phyloP scores from a whole-genome alignment of 345 rosid genomes.

The Rubroshorea leprosula region DNA sequence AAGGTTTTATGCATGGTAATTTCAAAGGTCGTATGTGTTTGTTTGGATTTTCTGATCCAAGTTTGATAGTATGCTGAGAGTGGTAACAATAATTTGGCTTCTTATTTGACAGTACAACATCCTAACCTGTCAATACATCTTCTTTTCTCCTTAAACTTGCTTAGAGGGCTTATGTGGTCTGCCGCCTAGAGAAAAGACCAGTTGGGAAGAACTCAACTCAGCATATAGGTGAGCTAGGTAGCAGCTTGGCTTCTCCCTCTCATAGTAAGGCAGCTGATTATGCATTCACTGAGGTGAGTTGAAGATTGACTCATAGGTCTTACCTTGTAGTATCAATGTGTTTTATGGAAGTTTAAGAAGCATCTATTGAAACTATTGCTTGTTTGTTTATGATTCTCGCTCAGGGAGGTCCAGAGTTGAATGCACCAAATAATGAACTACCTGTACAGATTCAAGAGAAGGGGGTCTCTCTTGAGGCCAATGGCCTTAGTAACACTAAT shows the following conservation, averaged over 20 bases:
- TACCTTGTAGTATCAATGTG: not conserved
- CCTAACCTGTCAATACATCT: not conserved
- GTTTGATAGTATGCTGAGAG: too few relatives aligned
- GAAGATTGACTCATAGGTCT: not conserved
- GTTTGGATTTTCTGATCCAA: not conserved
- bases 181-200: slow-evolving; percentile 2
- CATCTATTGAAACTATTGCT: not conserved
- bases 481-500: too few relatives aligned
- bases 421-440: too few relatives aligned
- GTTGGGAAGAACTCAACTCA: not conserved
- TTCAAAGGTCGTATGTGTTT: too few relatives aligned
- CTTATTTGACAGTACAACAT: not conserved
- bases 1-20: too few relatives aligned
- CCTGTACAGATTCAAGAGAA: too few relatives aligned
- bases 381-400: too few relatives aligned
- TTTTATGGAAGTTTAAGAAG: not conserved
- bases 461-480: too few relatives aligned
- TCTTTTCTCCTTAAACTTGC: slow-evolving; percentile 2
- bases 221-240: not conserved
- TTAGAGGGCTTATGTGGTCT: slow-evolving; percentile 9
- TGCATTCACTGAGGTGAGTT: not conserved
- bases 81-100: too few relatives aligned
- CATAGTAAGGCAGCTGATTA: not conserved
- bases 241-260: not conserved
- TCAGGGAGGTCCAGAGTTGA: too few relatives aligned